Base-by-base conservation (phyloP, 305 asterid genomes). In the Fraxinus angustifolia region DNA sequence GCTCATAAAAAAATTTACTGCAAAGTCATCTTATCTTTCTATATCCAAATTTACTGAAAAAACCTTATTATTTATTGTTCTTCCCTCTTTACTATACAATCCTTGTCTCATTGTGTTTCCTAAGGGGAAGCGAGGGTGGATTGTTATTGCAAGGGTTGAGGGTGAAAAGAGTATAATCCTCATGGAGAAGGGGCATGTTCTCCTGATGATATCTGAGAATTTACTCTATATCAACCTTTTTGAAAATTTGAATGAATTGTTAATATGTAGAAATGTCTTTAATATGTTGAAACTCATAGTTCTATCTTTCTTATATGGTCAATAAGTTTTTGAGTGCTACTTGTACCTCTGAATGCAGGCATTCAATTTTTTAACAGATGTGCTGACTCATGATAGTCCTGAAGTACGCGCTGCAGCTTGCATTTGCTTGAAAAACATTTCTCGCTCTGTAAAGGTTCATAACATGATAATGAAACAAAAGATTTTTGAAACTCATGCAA, bases 401-500 rank as follows among this genome's bases (percentile, higher is more conserved):
- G 38, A 34, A 34, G 38, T 34, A 34, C 38, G 38, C 38, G 38
- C 88, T 90, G 99, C 98, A 36, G 92, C 98, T 80, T 96, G 98
- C 89, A 79, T 86, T 83, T 92, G 96, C 79, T 88, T 96, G 90
- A 94, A 90, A 90, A 93, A 89, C 80, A 88, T 90, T 83, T 87
- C 98, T 82, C 99, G 98, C 42, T 94, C 98, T 35, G 91, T 93
- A 86, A 93, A 96, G 99, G 99, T 96, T 82, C 31, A 6, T 82
- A 58, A 21, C 79, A 35, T 80, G 56, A 80, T 77, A 45, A 36
- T n/a, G 80, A 75, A 21, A 40, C 21, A 48, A 26, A 42, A 73
- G 50, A 62, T 71, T 42, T 78, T 58, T 30, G 50, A 26, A 23
- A 77, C 42, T 79, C 78, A 48, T 82, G 72, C 72, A 40, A 65